These are phyloP conservation scores for Lactifluus volemus DNA, from an alignment of 768 basidiomycete species.

Conservation along the genomic window DNA sequence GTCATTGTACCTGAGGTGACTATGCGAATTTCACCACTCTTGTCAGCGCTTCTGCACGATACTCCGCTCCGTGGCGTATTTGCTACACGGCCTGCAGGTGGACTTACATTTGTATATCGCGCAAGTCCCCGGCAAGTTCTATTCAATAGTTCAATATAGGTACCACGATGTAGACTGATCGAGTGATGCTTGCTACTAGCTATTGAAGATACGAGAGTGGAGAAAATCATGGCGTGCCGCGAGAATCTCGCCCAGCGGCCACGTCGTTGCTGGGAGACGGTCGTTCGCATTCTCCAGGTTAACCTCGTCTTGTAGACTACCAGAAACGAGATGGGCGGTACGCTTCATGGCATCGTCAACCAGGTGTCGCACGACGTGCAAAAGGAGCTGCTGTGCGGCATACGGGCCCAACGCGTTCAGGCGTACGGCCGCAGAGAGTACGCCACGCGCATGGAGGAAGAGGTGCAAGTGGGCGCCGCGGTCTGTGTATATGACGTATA, in stretches of 20 bases:
- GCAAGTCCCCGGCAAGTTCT: no score
- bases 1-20: no score
- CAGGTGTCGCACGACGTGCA: slow-evolving; percentile 61
- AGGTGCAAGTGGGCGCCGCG: slow-evolving; percentile 81
- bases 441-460: slow-evolving; percentile 83
- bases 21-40: no score
- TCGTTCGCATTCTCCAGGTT: slow-evolving; percentile 26
- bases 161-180: no score
- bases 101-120: no score
- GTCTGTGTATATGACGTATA: slow-evolving; percentile 35
- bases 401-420: slow-evolving; percentile 92
- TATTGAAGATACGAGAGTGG: slow-evolving; percentile 96
- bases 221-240: slow-evolving; percentile 86
- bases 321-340: slow-evolving; percentile 2
- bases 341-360: slow-evolving; percentile 45
- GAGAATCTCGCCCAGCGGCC: slow-evolving; percentile 94
- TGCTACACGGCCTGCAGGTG: no score
- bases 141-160: no score
- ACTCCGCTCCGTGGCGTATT: no score
- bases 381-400: slow-evolving; percentile 76
- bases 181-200: slow-evolving; percentile 33
- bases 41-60: no score
- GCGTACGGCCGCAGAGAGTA: slow-evolving; percentile 87
- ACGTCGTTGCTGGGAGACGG: slow-evolving; percentile 67
- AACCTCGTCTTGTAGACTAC: slow-evolving; percentile 21